Conservation (phyloP, 2,329 filamentous ascomycete species). For the Amauroascus verrucosus region DNA sequence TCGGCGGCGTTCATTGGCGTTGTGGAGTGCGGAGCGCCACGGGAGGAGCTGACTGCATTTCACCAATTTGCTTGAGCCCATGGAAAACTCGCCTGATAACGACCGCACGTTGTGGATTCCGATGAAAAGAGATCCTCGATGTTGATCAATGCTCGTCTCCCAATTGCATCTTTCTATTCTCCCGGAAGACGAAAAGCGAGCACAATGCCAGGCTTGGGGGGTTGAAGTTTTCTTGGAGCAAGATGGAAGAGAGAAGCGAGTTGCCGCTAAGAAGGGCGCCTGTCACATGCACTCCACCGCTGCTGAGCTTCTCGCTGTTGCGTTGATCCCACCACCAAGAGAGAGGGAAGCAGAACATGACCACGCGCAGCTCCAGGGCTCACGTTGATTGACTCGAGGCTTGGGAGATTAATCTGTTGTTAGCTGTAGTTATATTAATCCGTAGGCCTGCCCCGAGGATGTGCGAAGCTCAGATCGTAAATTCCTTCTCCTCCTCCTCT, state of each 20-base stretch:
- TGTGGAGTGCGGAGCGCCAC: constrained; percentile 6
- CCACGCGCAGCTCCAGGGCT: too few relatives aligned
- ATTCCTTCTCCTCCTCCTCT: background rate
- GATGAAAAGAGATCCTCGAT: background rate
- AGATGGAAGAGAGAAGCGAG: too few relatives aligned
- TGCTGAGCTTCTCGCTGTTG: background rate
- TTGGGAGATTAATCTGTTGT: too few relatives aligned
- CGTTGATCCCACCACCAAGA: background rate
- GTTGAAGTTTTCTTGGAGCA: too few relatives aligned
- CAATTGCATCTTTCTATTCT: background rate
- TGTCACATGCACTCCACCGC: constrained; percentile 4
- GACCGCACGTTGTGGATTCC: background rate
- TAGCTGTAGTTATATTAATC: background rate
- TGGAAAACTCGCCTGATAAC: too few relatives aligned
- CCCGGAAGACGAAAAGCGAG: background rate
- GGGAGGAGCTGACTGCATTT: background rate
- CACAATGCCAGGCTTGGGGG: too few relatives aligned
- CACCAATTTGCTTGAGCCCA: background rate
- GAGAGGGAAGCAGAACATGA: background rate
- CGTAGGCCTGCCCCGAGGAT: background rate
- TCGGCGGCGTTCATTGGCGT: background rate
- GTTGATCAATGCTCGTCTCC: background rate
- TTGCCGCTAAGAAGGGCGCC: too few relatives aligned
- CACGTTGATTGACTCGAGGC: too few relatives aligned
- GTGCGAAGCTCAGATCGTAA: background rate